Base-by-base conservation (phyloP, 139 green algal species). In the Chlorella sp. region DNA sequence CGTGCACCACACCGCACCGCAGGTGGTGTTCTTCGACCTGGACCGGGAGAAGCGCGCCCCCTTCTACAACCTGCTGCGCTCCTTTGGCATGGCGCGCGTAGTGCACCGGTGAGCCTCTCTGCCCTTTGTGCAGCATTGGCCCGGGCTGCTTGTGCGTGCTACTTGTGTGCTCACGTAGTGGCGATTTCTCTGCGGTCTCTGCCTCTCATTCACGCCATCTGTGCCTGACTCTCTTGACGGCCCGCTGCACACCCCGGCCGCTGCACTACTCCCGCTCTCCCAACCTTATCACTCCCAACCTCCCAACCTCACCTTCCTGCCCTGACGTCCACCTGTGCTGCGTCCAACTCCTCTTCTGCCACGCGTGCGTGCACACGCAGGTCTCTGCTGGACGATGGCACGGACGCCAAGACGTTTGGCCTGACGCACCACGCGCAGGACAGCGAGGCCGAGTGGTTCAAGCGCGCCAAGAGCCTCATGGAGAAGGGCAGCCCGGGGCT, bases 11-110 rank as follows among this genome's bases (percentile, higher is more conserved):
- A n/a, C 10, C 42, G 55, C 55, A 4, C 3, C 35, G 67, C 67
- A 62, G 49, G 50, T 67, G 29, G 71, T 81, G 33, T 70, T 81
- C 50, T 77, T 81, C 59, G 76, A 81, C 59, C 65, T 49, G 60
- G 68, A 67, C 59, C 17, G 32, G n/a, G 60, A 64, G 35, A 70
- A 70, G 35, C 65, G 76, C 2, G 70, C 65, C 32, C 76, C 76
- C 31, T 81, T 81, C 76, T 77, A 81, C 76, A 69, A 81, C 64
- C 65, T 81, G 65, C 66, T 81, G 76, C 76, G 71, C 33, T 51
- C 32, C 31, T 33, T 77, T 5, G 66, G 71, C 35, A 67, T 81
- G 65, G 76, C 76, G 4, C 65, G 76, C n/a, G 51, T 70, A 0
- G 76, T 81, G 51, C 60, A 77, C 55, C 66, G 49, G 71, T 80